Conservation (phyloP, 208 protist genomes). For the Wallacemonas sp. region DNA sequence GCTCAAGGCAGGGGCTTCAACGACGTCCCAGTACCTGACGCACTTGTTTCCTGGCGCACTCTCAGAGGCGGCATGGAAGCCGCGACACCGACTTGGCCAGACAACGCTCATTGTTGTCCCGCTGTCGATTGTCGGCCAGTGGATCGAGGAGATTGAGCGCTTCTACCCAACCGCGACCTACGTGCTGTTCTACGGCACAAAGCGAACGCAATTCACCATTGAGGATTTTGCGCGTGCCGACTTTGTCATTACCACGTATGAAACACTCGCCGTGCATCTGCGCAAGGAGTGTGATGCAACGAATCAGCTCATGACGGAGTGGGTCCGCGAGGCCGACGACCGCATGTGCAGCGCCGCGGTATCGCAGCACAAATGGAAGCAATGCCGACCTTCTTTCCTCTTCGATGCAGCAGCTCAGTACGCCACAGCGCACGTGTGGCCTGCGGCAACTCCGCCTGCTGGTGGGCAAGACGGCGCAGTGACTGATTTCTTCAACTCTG, state of each 20-base stretch:
- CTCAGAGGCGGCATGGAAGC: neutral
- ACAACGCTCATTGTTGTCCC: constrained; percentile 65
- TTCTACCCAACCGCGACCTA: constrained; percentile 49
- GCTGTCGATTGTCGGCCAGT: constrained; percentile 51
- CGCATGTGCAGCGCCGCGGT: constrained; percentile 14
- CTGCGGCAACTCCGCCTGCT: neutral
- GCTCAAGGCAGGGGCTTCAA: neutral
- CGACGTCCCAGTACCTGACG: neutral
- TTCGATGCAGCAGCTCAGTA: constrained; percentile 7
- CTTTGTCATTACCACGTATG: constrained; percentile 73
- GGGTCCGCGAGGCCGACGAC: constrained; percentile 14
- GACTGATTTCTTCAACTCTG: neutral
- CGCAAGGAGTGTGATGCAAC: constrained; percentile 33
- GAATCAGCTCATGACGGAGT: constrained; percentile 15
- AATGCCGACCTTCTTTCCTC: constrained; percentile 14
- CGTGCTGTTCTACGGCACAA: constrained; percentile 54
- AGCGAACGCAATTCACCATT: constrained; percentile 37
- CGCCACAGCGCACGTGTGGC: constrained; percentile 20
- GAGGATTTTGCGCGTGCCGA: constrained; percentile 41
- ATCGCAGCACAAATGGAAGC: constrained; percentile 12
- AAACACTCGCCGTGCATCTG: constrained; percentile 53
- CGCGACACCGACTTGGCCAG: constrained; percentile 20
- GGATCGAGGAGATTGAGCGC: constrained; percentile 47
- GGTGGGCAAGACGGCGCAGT: neutral
- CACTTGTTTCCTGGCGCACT: neutral